A percentile compares a stretch with the other conserved stretches of the same genome.
These are phyloP conservation scores for Rickenella mellea DNA, from an alignment of 768 basidiomycete species.

Conservation along the genomic window DNA sequence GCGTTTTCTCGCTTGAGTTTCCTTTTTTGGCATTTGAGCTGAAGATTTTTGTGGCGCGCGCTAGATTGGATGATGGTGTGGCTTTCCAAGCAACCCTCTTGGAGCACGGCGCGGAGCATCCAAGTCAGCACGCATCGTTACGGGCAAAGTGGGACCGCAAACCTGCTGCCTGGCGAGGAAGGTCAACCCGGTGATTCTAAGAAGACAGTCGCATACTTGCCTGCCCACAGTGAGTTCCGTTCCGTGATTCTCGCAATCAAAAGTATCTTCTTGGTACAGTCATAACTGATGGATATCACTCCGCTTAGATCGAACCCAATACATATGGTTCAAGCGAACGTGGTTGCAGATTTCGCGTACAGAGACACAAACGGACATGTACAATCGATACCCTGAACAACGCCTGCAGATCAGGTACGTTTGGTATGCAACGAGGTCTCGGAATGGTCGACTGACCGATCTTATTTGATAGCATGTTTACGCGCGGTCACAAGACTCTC, in stretches of 20 bases:
- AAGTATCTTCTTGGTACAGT: too few relatives aligned
- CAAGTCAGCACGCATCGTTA: conserved; percentile 36
- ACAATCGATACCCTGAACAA: conserved; percentile 1
- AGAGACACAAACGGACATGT: conserved; percentile 18
- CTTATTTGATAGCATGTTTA: conserved; percentile 33
- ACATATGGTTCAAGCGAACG: conserved; percentile 21
- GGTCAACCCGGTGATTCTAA: background rate
- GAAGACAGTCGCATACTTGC: background rate
- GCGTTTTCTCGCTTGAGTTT: background rate
- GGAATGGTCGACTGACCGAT: conserved; percentile 4
- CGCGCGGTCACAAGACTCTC: conserved; percentile 35
- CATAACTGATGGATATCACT: conserved; percentile 29
- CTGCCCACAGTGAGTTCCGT: conserved; percentile 29
- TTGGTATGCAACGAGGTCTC: conserved; percentile 5
- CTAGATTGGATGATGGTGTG: conserved; percentile 69
- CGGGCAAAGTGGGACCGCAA: conserved; percentile 23
- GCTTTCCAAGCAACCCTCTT: conserved; percentile 53
- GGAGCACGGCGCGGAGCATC: conserved; percentile 44
- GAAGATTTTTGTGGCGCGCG: background rate
- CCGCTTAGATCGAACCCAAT: conserved; percentile 39
- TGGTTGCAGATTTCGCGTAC: conserved; percentile 23
- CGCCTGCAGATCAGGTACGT: conserved; percentile 4
- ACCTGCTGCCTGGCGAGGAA: conserved; percentile 14
- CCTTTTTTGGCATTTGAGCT: background rate
- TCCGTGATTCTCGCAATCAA: conserved; percentile 30